Base-by-base conservation (phyloP, 192 early-diverging fungal species). In the Funneliformis mosseae region DNA sequence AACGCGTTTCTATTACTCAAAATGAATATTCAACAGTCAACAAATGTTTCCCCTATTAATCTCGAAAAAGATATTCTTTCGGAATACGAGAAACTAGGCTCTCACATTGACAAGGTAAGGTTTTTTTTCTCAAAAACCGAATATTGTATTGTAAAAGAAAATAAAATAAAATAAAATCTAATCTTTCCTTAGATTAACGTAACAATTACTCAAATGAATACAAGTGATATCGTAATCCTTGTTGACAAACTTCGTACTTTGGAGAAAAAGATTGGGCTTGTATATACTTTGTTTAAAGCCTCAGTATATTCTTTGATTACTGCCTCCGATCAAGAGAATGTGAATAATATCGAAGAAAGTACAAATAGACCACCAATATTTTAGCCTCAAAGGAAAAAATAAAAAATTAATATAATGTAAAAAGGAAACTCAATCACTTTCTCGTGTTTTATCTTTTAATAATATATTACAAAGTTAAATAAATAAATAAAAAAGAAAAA, bases 271-370 rank as follows among this genome's bases (percentile, higher is more conserved):
- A 68, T 83, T 61, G 80, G 80, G 2, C 48, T 85, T 4, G 84
- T 85, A 1, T 85, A 81, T 43, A 83, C 82, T n/a, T 72, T 85
- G 21, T 85, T 85, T 45, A 78, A 83, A 33, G 84, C 84, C 27
- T 85, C 84, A 28, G 70, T 85, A 42, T 85, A 83, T 43, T 80
- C 84, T 5, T 61, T 81, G n/a, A 66, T 78, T 46, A 78, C 77
- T 21, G 27, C 77, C 14, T 23, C 39, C 41, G 74, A 46, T 18
- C 50, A 55, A n/a, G 16, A 45, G 33, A 33, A 66, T 28, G 23
- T 0, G 11, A 18, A 4, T 55, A 55, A 16, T 55, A 55, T 16
- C 4, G 16, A 55, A 16, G 50, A 55, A 16, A 55, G 18, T 55
- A 55, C 50, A 18, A 55, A 55, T 55, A 55, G 50, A 21, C 50